phyloP scores from a whole-genome alignment of 1,284 basidiomycete genomes.

The Pascua guehoae region DNA sequence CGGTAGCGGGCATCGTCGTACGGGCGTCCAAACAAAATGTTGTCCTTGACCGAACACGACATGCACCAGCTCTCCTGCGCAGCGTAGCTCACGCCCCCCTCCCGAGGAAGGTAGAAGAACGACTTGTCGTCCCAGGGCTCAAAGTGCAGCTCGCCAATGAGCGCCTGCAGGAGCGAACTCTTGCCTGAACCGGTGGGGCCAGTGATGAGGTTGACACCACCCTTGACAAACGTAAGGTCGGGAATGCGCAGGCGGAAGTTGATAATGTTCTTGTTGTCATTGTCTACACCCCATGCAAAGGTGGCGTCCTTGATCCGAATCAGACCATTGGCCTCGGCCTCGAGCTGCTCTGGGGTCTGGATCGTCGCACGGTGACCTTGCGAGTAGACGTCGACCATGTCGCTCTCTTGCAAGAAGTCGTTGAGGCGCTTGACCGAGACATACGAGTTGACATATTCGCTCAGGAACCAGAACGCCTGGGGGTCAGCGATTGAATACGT shows the following conservation, averaged over 20 bases:
- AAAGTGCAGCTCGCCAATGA: slow-evolving; percentile 54
- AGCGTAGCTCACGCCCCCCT: slow-evolving; percentile 65
- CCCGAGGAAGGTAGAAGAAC: slow-evolving; percentile 65
- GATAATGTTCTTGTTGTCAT: slow-evolving; percentile 23
- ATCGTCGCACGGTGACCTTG: slow-evolving; percentile 29
- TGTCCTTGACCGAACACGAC: slow-evolving; percentile 55
- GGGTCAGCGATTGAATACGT: background rate
- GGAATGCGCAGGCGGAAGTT: slow-evolving; percentile 56
- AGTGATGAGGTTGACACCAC: slow-evolving; percentile 60
- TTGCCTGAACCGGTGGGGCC: slow-evolving; percentile 56
- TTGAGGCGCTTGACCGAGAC: slow-evolving; percentile 55
- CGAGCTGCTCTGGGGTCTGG: slow-evolving; percentile 28
- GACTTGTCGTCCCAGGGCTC: slow-evolving; percentile 55
- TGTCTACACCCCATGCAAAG: slow-evolving; percentile 41
- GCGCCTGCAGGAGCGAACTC: slow-evolving; percentile 50
- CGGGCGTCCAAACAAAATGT: slow-evolving; percentile 57
- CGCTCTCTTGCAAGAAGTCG: slow-evolving; percentile 56
- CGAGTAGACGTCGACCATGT: slow-evolving; percentile 55
- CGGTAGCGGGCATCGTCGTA: slow-evolving; percentile 57
- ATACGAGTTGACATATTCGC: slow-evolving; percentile 46
- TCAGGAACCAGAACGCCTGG: slow-evolving; percentile 35
- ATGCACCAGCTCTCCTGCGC: slow-evolving; percentile 70
- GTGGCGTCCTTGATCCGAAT: slow-evolving; percentile 40
- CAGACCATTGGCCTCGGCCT: slow-evolving; percentile 35
- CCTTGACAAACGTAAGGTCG: slow-evolving; percentile 58